Evolutionary conservation across 495 filamentous ascomycete species (phyloP), one percentile per base, ranked within the genome.

Genomic region (Ramalina peruviana): DNA sequence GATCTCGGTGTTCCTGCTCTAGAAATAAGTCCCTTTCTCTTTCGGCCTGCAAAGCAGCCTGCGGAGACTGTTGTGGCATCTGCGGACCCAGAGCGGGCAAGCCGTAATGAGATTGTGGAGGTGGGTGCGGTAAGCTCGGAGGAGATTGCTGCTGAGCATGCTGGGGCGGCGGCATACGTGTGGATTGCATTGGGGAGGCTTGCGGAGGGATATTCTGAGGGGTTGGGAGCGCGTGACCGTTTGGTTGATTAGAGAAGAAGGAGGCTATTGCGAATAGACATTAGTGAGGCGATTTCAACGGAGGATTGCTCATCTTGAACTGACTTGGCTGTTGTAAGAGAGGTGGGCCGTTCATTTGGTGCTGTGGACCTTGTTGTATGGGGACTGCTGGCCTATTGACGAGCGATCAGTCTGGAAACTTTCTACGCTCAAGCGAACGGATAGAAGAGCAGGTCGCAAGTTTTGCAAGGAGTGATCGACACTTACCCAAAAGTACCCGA

Each of bases 1-100:
- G 47, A 9, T 50, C 36, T 70, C 52, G 83, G 79, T 51, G 80
- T 79, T 61, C 62, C 13, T 59, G 61, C 20, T 65, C 63, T n/a
- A 48, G 33, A 6, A 33, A 33, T 13, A 56, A 58, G 49, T 76
- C 73, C 40, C 70, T 65, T 54, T 76, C 73, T 44, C 72, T 71
- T 43, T 79, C 75, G 27, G 67, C 66, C 49, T 73, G 70, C 40
- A 76, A 53, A 13, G 30, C 45, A 20, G 67, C 61, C 54, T 72
- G 72, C 4, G 73, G 72, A 23, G 74, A 74, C 19, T 58, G 54
- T 36, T 59, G 69, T 50, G 69, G 67, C 62, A 76, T 67, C 20
- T 71, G 65, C 46, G 73, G 73, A 17, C 71, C 72, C 19, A 78
- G 66, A 7, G 69, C 69, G 7, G 74, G 74, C 6, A 78, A 62